phyloP scores from a whole-genome alignment of 2,329 filamentous ascomycete species.

The Lizonia empirigonia region DNA sequence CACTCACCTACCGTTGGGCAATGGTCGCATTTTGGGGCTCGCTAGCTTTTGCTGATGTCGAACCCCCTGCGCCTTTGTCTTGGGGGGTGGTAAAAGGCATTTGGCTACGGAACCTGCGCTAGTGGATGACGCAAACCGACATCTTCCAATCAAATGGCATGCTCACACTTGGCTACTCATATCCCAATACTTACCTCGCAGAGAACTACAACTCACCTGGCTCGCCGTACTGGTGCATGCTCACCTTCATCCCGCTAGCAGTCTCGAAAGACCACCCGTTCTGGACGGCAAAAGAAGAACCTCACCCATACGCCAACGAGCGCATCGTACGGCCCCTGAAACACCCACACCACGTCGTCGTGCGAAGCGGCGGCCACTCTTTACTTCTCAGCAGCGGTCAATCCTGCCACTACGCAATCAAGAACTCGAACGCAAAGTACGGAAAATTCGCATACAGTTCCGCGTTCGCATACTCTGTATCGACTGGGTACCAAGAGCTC shows the following conservation, averaged over 20 bases:
- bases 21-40: conserved; percentile 87
- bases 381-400: conserved; percentile 75
- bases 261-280: conserved; percentile 73
- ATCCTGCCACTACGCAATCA: conserved; percentile 81
- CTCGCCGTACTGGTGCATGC: conserved; percentile 75
- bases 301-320: conserved; percentile 61
- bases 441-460: conserved; percentile 79
- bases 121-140: conserved; percentile 77
- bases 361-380: conserved; percentile 73
- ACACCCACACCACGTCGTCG: conserved; percentile 75
- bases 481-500: conserved; percentile 74
- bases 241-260: conserved; percentile 76
- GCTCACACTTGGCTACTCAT: conserved; percentile 76
- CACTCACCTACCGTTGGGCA: conserved; percentile 80
- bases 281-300: conserved; percentile 72
- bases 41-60: conserved; percentile 75
- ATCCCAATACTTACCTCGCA: conserved; percentile 80
- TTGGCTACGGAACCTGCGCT: conserved; percentile 73
- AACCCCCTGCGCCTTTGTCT: conserved; percentile 71
- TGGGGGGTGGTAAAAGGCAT: conserved; percentile 83
- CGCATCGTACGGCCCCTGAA: conserved; percentile 65
- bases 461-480: conserved; percentile 77
- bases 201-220: conserved; percentile 85
- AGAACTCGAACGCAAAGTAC: conserved; percentile 81
- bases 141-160: conserved; percentile 79